Evolutionary conservation across 2,329 filamentous ascomycete genomes (phyloP), one percentile per base, ranked within the genome.

Genomic region (Westerdykella sp.): DNA sequence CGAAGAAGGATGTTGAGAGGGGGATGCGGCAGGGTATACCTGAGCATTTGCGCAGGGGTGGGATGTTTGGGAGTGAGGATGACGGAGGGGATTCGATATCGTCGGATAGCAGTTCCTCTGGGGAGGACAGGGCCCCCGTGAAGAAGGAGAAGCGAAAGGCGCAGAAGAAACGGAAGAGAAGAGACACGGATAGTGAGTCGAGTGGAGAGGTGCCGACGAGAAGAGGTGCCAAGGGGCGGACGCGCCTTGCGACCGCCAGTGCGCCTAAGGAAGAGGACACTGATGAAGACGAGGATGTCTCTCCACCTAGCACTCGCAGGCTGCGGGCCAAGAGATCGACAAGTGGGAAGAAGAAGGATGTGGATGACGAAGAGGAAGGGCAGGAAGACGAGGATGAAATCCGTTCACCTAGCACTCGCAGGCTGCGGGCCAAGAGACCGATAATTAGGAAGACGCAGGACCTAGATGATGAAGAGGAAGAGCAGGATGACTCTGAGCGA

Each of bases 21-120:
- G 47, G 47, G 5, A 53, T 55, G 54, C 42, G 41, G n/a, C 30
- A 50, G 22, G 58, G 58, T 3, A 45, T 51, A 50, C 57, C 55
- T 3, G 44, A 48, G 6, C 34, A 39, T 18, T 43, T 38, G 12
- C 50, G 43, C 25, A 45, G 45, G 14, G 43, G 51, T 18, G 56
- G 54, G 30, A 59, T 60, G 50, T 60, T 62, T 40, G 53, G 52
- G 7, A 57, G 52, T 39, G 57, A 54, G 5, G 50, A 56, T 25
- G 48, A 50, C 9, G 36, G 34, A 18, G 44, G 37, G 25, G 49
- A 48, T 7, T 40, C 46, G 2, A 50, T 42, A 16, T 42, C 18
- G 18, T 21, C 48, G 6, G 48, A 56, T 34, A 46, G 48, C 12
- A 35, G 32, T 35, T 14, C n/a, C 9, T 14, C 16, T 35, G 46